Base-by-base conservation (phyloP, 2,329 filamentous ascomycete genomes). In the Penicillium hordei region DNA sequence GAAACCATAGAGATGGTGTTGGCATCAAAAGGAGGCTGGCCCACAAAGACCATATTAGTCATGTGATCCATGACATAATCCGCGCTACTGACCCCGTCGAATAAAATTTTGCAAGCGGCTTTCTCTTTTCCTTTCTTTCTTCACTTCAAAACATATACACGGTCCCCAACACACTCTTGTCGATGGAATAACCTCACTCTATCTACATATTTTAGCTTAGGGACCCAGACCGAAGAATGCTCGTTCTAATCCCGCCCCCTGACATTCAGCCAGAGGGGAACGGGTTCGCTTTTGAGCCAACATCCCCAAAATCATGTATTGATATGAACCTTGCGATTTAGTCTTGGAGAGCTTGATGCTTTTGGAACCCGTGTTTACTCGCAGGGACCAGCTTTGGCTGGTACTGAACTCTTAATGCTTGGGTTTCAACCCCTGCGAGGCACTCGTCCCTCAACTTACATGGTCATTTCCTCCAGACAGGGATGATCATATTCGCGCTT, bases 151-250 rank as follows among this genome's bases (percentile, higher is more conserved):
- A 57, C 55, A 70, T 63, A 63, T 65, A n/a, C 63, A 68, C 74
- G 76, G 76, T 78, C 76, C 75, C 74, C 72, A 74, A 71, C 69
- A 77, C 77, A 76, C 75, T 75, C 75, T 78, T 78, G 75, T 71
- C 64, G 69, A 73, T 71, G 71, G 70, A 57, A 53, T 3, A 72
- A 60, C 53, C 48, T 62, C 55, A 65, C 76, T 76, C 71, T 70
- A 65, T 73, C 66, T 68, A 65, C 73, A 77, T 77, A 78, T 77
- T 76, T 72, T 69, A 71, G 67, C 15, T 61, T 64, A 36, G 69
- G 73, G 76, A 78, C 76, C 75, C 63, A 78, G 75, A 78, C 52
- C 60, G 68, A 77, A 60, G 52, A 53, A 63, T 72, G 75, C 75
- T 76, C 72, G 66, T 75, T 76, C 71, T 76, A 78, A 77, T 77